Base-by-base conservation (phyloP, 345 rosid species). In the Eucalyptus cloeziana region DNA sequence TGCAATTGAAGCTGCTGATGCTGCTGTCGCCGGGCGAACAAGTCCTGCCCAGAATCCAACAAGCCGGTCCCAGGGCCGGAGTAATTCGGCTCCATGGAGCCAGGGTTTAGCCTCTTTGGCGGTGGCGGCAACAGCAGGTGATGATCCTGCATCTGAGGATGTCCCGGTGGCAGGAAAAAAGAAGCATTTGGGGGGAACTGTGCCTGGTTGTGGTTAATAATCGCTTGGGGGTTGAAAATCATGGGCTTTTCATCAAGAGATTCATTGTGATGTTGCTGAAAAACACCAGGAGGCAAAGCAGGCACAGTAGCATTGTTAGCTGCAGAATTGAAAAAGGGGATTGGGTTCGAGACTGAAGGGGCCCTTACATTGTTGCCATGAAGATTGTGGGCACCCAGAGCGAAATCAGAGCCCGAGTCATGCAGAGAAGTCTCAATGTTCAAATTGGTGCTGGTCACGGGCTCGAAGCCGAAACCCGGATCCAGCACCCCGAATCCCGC, bases 101-200 rank as follows among this genome's bases (percentile, higher is more conserved):
- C 91, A 7, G 94, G 60, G 88, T 91, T 91, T 79, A 92, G 94
- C 76, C 95, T 91, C 91, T 94, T 94, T 17, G 89, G 90, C 76
- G 91, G 93, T 86, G 92, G 93, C 86, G 91, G 93, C 60, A 92
- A 92, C 31, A 92, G 86, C 62, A 91, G 90, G 49, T 85, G 92
- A 60, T 89, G 88, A 50, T 88, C 92, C 85, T 92, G 91, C 87
- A 92, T 89, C 79, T 12, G 83, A 76, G 83, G 9, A 37, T 76
- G 83, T 76, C 83, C 83, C 4, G 83, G 24, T 76, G 83, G 83
- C 47, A 76, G 83, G 83, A 76, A 76, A 21, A 76, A 76, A 6
- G 47, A 37, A 76, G 83, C 47, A 76, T 76, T 76, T 43, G 27
- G 3, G 83, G 79, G 90, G 86, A 76, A 58, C 52, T 92, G 88